Percentiles rank a stretch among this genome's conserved stretches.
Evolutionary conservation across 768 basidiomycete species (phyloP).

Genomic region (Lentinula guzmanii): DNA sequence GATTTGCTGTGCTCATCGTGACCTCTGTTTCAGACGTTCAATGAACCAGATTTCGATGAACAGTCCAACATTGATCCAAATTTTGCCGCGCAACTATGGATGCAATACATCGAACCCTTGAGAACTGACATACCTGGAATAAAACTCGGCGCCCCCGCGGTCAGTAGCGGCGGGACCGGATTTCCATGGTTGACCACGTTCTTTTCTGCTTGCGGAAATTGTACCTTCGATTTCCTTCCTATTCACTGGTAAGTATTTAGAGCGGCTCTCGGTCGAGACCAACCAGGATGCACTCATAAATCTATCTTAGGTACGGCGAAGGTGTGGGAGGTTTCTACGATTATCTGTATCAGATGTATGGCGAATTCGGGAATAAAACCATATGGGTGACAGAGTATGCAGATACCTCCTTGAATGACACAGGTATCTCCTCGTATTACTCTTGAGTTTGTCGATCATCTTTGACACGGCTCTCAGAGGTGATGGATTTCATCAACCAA

Average conservation of each 20-base stretch:
- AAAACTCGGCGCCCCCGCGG: conserved; percentile 52
- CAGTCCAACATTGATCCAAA: conserved; percentile 40
- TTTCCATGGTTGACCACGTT: conserved; percentile 51
- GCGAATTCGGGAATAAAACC: conserved; percentile 40
- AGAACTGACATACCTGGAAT: conserved; percentile 33
- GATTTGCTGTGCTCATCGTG: conserved; percentile 24
- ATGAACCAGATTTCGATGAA: conserved; percentile 49
- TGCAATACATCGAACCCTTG: conserved; percentile 49
- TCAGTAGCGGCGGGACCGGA: conserved; percentile 45
- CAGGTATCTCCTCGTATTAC: conserved; percentile 19
- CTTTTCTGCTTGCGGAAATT: conserved; percentile 43
- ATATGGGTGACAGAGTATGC: conserved; percentile 67
- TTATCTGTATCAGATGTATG: conserved; percentile 49
- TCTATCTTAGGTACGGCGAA: conserved; percentile 49
- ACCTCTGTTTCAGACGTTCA: conserved; percentile 36
- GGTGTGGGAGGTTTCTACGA: conserved; percentile 48
- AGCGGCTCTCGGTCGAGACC: neutral
- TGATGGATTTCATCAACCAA: conserved; percentile 49
- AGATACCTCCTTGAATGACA: conserved; percentile 41
- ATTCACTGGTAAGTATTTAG: conserved; percentile 34
- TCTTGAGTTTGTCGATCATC: neutral
- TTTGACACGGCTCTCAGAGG: conserved; percentile 21
- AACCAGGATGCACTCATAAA: neutral
- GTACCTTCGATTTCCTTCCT: conserved; percentile 44
- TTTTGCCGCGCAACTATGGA: conserved; percentile 51